Evolutionary conservation across 2,329 filamentous ascomycete species (phyloP), one percentile per base, ranked within the genome.

Genomic region (Knoxdaviesia proteae): DNA sequence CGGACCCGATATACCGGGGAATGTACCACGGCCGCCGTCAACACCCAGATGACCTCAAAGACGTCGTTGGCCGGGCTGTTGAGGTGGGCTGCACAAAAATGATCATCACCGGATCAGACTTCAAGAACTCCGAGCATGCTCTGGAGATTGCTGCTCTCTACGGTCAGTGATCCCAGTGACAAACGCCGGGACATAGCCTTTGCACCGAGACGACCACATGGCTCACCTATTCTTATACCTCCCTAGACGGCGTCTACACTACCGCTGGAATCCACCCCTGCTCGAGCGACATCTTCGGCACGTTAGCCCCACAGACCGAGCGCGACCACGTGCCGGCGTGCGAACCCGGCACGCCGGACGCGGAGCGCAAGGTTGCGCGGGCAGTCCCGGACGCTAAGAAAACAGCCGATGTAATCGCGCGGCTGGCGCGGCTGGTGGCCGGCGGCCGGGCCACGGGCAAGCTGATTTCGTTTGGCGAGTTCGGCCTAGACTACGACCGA

Each of bases 251-350:
- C 34, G 84, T 93, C 53, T 98, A 84, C 58, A 78, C 81, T 29
- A 98, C 90, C 1, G 78, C 93, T 7, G 90, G 90, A 48, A 84
- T 98, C 38, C 90, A 98, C 56, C 90, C 90, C 9, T 98, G 90
- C 60, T 80, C 76, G 48, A 83, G 82, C 50, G 74, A 79, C 48
- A 74, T 81, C 42, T 93, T 98, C 57, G 78, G 80, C 49, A 61
- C 65, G 47, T 54, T 59, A 5, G 62, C 63, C 40, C 53, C 60
- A 30, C 60, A 56, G 40, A 57, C 63, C 45, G 63, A 67, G 46
- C 58, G 63, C 40, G 61, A 62, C 40, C 64, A 69, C 50, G 65
- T 62, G 5, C 60, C 63, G 8, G 66, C 69, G 5, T 74, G 68
- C 46, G 74, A 74, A 36, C 60, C 71, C 10, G 58, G 71, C 55